Percentiles rank a stretch among this genome's conserved stretches.
Evolutionary conservation across 805 yeast species (phyloP).

Genomic region (Yarrowia divulgata): DNA sequence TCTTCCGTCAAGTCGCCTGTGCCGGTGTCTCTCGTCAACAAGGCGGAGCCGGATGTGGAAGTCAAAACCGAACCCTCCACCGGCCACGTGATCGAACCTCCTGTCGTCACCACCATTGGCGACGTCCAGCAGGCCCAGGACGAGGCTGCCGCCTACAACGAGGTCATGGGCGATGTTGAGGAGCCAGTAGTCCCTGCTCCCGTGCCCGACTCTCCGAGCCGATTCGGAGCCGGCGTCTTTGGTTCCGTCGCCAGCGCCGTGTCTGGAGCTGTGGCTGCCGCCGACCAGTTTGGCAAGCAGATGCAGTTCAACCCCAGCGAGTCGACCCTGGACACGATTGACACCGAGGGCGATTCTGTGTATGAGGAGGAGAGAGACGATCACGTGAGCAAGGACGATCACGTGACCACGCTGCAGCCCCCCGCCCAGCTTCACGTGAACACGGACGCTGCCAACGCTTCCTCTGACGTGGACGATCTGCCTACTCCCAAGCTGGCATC

Average conservation of each 20-base stretch:
- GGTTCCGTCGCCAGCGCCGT: conserved; percentile 25
- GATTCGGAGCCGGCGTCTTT: conserved; percentile 21
- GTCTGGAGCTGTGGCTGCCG: conserved; percentile 37
- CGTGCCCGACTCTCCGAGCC: conserved; percentile 14
- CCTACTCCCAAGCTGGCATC: conserved; percentile 31
- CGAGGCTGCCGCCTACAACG: conserved; percentile 26
- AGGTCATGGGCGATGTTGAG: conserved; percentile 13
- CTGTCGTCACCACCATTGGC: conserved; percentile 27
- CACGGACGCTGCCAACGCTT: conserved; percentile 18
- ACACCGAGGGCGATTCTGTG: conserved; percentile 3
- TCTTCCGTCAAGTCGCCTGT: conserved; percentile 3
- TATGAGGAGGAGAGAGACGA: background rate
- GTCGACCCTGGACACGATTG: conserved; percentile 12
- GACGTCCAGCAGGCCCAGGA: conserved; percentile 29
- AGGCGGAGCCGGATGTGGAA: conserved; percentile 4
- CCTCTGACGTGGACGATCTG: conserved; percentile 18
- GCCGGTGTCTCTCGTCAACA: conserved; percentile 4
- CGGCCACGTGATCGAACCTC: conserved; percentile 19
- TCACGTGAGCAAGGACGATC: background rate
- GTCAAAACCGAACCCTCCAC: conserved; percentile 22
- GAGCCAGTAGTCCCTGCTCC: background rate
- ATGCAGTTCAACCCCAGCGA: conserved; percentile 39
- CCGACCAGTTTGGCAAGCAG: conserved; percentile 36
- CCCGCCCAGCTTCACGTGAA: conserved; percentile 30
- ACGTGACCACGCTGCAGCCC: background rate